Evolutionary conservation across 495 filamentous ascomycete genomes (phyloP), one percentile per base, ranked within the genome.

Genomic region (Geoglossum glabrum): DNA sequence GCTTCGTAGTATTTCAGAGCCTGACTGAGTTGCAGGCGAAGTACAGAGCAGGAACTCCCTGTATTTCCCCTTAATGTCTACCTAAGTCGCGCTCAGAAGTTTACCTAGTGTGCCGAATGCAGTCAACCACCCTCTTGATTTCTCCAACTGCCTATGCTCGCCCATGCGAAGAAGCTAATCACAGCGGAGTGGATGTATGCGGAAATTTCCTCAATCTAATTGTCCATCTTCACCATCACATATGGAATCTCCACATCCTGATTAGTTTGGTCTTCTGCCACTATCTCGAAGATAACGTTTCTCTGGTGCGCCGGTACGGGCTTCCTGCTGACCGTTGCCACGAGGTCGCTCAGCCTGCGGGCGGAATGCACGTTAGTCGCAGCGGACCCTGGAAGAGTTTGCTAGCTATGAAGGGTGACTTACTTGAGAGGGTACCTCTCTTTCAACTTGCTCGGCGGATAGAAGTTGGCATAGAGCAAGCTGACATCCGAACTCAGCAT

Each of bases 181-280:
- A 17, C 13, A 1, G 11, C 13, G n/a, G 5, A 11, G 10, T 45
- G n/a, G 13, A 45, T 21, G 17, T 45, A 45, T 45, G n/a, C n/a
- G 23, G 5, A 10, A 45, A 45, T 45, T 10, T 21, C 10, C n/a
- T 13, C 49, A 31, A 11, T 56, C 46, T 58, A 58, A 49, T 17
- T 58, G 25, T 59, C 51, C 64, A 82, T 68, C 74, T 83, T 87
- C 63, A 94, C 79, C 84, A 90, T 95, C 65, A 97, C 87, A 68
- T 95, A 96, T 8, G 93, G 93, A 62, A 97, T 83, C 72, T 99
- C 93, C 5, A 97, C 90, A 70, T 99, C 93, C 72, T 97, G 86
- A 57, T 84, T 92, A 1, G 79, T 84, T 65, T 79, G 71, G 64
- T 97, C 93, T 68, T 99, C 93, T 6, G 84, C 86, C 11, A 88